phyloP scores from a whole-genome alignment of 257 asterid genomes.

The Salvia splendens region DNA sequence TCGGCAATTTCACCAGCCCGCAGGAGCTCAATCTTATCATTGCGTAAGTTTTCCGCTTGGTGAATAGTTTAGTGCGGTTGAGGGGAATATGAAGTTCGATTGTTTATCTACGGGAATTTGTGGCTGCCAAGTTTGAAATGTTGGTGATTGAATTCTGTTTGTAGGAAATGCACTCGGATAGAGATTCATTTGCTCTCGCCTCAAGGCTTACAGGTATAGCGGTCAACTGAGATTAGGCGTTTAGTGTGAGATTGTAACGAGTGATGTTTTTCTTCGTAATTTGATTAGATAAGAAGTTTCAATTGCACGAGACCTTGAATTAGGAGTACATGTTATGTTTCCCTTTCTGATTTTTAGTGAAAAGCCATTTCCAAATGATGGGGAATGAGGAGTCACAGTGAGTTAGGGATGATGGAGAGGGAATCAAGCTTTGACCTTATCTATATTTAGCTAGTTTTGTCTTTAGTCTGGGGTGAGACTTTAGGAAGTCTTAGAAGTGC shows the following conservation, averaged over 20 bases:
- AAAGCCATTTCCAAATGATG: not conserved
- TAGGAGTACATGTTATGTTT: not conserved
- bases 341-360: not conserved
- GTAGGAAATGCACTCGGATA: slow-evolving; percentile 91
- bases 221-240: slow-evolving; percentile 21
- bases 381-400: not conserved
- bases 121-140: slow-evolving; percentile 22
- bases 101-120: not conserved
- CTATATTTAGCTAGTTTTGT: not conserved
- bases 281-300: too few relatives aligned
- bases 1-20: slow-evolving; percentile 92
- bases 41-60: slow-evolving; percentile 64
- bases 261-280: too few relatives aligned
- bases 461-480: slow-evolving; percentile 2
- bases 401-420: slow-evolving; percentile 19
- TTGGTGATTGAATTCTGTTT: slow-evolving; percentile 31
- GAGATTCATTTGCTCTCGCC: slow-evolving; percentile 85
- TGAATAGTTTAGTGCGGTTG: not conserved
- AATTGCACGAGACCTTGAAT: not conserved
- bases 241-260: slow-evolving; percentile 1
- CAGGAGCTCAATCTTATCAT: slow-evolving; percentile 91
- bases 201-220: slow-evolving; percentile 85
- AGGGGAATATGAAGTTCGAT: not conserved
- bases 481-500: not conserved
- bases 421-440: not conserved